Conservation (phyloP, 2,329 filamentous ascomycete genomes). For the Neopestalotiopsis sp. region DNA sequence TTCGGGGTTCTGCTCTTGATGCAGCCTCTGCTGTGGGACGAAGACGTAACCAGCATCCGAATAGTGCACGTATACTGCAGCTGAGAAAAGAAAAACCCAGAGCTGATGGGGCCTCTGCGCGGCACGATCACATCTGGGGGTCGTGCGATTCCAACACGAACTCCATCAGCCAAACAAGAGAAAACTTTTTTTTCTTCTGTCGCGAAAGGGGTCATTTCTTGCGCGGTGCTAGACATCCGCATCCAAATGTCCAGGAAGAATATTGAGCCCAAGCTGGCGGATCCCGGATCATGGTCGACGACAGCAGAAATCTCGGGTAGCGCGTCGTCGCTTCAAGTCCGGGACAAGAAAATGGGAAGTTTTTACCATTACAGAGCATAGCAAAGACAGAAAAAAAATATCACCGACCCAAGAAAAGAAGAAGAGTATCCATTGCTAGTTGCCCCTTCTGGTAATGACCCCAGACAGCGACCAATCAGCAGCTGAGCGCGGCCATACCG, state of each 20-base stretch:
- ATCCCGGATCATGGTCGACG: neutral
- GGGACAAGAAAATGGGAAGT: neutral
- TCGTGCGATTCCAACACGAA: constrained; percentile 12
- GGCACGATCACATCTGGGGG: neutral
- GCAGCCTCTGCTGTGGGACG: constrained; percentile 1
- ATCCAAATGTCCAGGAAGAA: neutral
- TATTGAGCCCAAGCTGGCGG: neutral
- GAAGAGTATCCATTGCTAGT: constrained; percentile 2
- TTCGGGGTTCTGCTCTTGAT: neutral
- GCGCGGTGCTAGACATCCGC: neutral
- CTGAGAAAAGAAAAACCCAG: neutral
- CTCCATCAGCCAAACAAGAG: too few relatives aligned
- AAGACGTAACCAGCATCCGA: neutral
- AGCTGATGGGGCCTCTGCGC: neutral
- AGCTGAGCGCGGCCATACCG: neutral
- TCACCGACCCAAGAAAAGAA: neutral
- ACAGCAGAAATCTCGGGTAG: neutral
- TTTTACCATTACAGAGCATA: neutral
- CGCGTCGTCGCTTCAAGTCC: neutral
- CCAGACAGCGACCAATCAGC: constrained; percentile 2
- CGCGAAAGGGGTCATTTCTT: neutral
- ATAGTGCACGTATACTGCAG: neutral
- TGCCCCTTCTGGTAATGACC: constrained; percentile 1
- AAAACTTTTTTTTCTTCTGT: neutral
- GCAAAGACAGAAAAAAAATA: neutral